phyloP scores from a whole-genome alignment of 306 rosid genomes.

The Rosa lucieae region DNA sequence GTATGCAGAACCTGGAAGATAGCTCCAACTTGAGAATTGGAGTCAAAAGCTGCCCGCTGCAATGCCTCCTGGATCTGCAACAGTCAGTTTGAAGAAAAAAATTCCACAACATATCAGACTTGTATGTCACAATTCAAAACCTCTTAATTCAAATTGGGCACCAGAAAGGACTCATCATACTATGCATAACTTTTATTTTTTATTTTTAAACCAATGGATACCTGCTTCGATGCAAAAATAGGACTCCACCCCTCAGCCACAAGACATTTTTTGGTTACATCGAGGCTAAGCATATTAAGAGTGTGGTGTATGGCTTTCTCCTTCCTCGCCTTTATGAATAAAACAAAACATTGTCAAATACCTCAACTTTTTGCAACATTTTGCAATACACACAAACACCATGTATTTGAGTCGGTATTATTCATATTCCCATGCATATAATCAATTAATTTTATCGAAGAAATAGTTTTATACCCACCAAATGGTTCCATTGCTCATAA shows the following conservation, averaged over 20 bases:
- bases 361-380: constrained; percentile 13
- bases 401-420: neutral
- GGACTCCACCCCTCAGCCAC: constrained; percentile 99
- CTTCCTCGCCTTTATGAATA: constrained; percentile 73
- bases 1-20: constrained; percentile 58
- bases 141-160: neutral
- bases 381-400: constrained; percentile 22
- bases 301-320: constrained; percentile 90
- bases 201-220: constrained; percentile 20
- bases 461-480: constrained; percentile 49
- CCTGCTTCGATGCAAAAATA: constrained; percentile 82
- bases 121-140: neutral
- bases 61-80: constrained; percentile 60
- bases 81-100: constrained; percentile 16
- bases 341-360: constrained; percentile 35
- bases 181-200: neutral
- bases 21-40: constrained; percentile 62
- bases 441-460: neutral
- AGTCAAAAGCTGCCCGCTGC: constrained; percentile 49
- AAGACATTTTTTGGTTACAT: constrained; percentile 92
- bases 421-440: neutral
- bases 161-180: neutral
- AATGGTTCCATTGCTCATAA: constrained; percentile 75
- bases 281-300: constrained; percentile 93
- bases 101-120: neutral